Conservation (phyloP, 2,329 filamentous ascomycete species). For the Teratosphaeria viscida region DNA sequence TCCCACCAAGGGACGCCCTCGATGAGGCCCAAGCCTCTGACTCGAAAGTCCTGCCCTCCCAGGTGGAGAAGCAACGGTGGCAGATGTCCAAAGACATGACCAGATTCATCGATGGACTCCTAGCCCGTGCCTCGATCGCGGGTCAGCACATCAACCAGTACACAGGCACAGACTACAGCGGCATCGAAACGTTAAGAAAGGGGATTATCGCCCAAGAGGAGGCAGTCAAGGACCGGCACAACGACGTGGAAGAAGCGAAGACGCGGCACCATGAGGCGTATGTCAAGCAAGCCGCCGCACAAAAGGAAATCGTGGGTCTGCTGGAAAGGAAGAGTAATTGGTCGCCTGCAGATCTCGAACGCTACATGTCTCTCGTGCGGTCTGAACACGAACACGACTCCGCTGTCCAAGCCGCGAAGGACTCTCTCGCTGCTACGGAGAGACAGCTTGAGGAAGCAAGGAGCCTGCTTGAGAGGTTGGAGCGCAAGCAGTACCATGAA, state of each 20-base stretch:
- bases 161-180: conserved; percentile 74
- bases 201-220: conserved; percentile 61
- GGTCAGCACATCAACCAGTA: conserved; percentile 86
- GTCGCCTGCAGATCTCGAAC: conserved; percentile 76
- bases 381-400: conserved; percentile 90
- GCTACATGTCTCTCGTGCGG: conserved; percentile 86
- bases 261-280: conserved; percentile 74
- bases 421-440: conserved; percentile 65
- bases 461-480: conserved; percentile 66
- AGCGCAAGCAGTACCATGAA: conserved; percentile 89
- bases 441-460: conserved; percentile 67
- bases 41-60: conserved; percentile 33
- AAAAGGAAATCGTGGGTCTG: conserved; percentile 90
- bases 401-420: conserved; percentile 61
- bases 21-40: neutral
- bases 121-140: conserved; percentile 73
- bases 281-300: conserved; percentile 70
- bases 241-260: conserved; percentile 60
- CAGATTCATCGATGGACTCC: conserved; percentile 75
- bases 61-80: conserved; percentile 44
- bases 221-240: conserved; percentile 49
- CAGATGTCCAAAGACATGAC: conserved; percentile 52
- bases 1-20: neutral
- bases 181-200: conserved; percentile 74
- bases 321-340: conserved; percentile 90